These are phyloP conservation scores for Aspergillus taichungensis DNA, from an alignment of 495 filamentous ascomycete species.

Conservation along the genomic window DNA sequence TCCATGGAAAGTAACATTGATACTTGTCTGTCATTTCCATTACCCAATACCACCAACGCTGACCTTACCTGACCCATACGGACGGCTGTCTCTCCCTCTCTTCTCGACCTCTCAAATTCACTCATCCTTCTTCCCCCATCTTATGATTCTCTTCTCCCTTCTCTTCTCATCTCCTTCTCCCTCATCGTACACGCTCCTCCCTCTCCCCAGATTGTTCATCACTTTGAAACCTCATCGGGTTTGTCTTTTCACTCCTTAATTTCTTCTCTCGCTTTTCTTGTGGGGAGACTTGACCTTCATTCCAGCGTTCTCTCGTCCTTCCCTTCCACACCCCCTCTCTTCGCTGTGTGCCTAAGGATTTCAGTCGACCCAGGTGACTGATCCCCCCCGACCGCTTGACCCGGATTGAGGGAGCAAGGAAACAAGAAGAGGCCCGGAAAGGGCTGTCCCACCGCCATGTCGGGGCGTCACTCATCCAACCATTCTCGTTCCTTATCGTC, in stretches of 20 bases:
- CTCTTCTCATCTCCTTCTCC: conserved; percentile 8
- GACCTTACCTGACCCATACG: background rate
- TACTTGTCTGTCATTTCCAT: too few relatives aligned
- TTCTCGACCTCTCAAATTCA: conserved; percentile 9
- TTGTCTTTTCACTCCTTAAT: background rate
- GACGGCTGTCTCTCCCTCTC: background rate
- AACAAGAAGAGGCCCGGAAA: conserved; percentile 31
- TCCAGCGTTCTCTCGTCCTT: background rate
- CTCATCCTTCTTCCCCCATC: conserved; percentile 6
- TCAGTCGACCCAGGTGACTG: conserved; percentile 14
- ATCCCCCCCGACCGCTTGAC: conserved; percentile 9
- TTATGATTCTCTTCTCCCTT: conserved; percentile 12
- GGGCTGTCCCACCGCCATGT: conserved; percentile 39
- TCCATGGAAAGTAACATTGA: too few relatives aligned
- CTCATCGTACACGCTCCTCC: conserved; percentile 6
- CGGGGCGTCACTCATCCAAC: conserved; percentile 35
- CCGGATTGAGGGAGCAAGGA: conserved; percentile 20
- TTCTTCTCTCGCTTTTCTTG: background rate
- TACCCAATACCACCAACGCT: too few relatives aligned
- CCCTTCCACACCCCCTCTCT: conserved; percentile 1
- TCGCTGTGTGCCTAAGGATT: background rate
- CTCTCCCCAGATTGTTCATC: background rate
- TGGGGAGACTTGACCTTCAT: background rate
- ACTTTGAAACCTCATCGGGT: background rate
- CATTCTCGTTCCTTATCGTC: conserved; percentile 34